Evolutionary conservation across 179 eudicot genomes (phyloP), one percentile per base, ranked within the genome.

Genomic region (Beta corolliflora): DNA sequence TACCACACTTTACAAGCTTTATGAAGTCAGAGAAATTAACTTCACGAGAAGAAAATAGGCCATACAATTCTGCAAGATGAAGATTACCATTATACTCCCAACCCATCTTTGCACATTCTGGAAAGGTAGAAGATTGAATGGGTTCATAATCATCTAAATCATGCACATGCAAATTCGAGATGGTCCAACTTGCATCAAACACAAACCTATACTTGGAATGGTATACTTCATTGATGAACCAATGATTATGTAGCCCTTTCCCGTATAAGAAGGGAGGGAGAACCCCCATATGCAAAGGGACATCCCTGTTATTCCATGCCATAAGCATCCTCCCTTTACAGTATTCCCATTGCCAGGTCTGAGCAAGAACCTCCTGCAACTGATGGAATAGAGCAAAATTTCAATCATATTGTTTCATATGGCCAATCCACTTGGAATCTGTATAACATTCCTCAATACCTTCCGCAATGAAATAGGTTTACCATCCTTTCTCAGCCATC

Each of bases 201-300:
- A 96, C 90, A 78, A 91, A 87, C 87, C 99, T 88, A 69, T 83
- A 90, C 75, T 88, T 88, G 71, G 96, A 96, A 81, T 86, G 86
- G 73, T 89, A 82, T 53, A 94, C 93, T 85, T 96, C 99, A 29
- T 90, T 94, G 73, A 94, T 84, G 70, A 96, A 67, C 99, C 99
- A 96, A 75, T 77, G 88, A 80, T 90, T 80, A 88, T 96, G 93
- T 72, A 91, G 46, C 46, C 98, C 98, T 84, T 86, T 91, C 59
- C 97, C 88, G 80, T 88, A 92, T 75, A 96, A 85, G 79, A 96
- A 96, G 44, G 98, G 98, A 72, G 98, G 99, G 66, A 96, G 89
- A 78, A 90, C 93, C 67, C 99, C 99, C 81, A 81, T 86, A 88
- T 94, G 97, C 82, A 96, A 85, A 80, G 99, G 96, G 71, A 90